A percentile compares a stretch with the other conserved stretches of the same genome.
These are phyloP conservation scores for Hydnomerulius pinastri DNA, from an alignment of 768 basidiomycete species.

Conservation along the genomic window DNA sequence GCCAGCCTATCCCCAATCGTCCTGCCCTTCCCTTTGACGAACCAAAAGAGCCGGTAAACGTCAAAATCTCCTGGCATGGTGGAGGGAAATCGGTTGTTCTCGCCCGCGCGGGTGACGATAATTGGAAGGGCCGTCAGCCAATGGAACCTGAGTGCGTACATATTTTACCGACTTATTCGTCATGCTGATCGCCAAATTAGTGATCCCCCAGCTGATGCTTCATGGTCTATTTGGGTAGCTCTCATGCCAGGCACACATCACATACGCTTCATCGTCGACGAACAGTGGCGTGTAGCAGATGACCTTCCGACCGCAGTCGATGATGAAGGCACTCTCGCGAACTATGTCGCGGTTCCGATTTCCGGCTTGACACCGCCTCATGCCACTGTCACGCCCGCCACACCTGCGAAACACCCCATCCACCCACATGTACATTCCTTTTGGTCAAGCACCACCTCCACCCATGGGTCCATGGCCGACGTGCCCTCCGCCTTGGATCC, in stretches of 20 bases:
- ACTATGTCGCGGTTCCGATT: constrained; percentile 70
- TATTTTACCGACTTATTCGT: constrained; percentile 7
- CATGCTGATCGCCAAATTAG: constrained; percentile 24
- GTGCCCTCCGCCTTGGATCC: constrained; percentile 25
- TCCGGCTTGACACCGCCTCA: constrained; percentile 35
- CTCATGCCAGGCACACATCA: constrained; percentile 91
- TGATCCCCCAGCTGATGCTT: constrained; percentile 34
- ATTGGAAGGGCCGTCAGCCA: constrained; percentile 68
- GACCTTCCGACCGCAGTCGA: constrained; percentile 88
- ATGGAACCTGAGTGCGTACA: constrained; percentile 65
- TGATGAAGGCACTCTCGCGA: constrained; percentile 91
- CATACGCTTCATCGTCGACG: constrained; percentile 94
- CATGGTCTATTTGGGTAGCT: constrained; percentile 42
- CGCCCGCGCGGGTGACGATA: constrained; percentile 71
- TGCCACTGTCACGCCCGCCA: constrained; percentile 36
- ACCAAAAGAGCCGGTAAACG: constrained; percentile 33
- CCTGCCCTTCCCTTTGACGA: constrained; percentile 22
- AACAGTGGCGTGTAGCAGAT: constrained; percentile 76
- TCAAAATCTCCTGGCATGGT: constrained; percentile 67
- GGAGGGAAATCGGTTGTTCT: constrained; percentile 65
- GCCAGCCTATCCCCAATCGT: constrained; percentile 21
- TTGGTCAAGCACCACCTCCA: constrained; percentile 42
- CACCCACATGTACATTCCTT: constrained; percentile 40
- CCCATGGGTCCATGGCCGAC: constrained; percentile 32
- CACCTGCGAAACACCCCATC: constrained; percentile 26